Evolutionary conservation across 257 asterid genomes (phyloP).

Genomic region (Dorcoceras hygrometricum): DNA sequence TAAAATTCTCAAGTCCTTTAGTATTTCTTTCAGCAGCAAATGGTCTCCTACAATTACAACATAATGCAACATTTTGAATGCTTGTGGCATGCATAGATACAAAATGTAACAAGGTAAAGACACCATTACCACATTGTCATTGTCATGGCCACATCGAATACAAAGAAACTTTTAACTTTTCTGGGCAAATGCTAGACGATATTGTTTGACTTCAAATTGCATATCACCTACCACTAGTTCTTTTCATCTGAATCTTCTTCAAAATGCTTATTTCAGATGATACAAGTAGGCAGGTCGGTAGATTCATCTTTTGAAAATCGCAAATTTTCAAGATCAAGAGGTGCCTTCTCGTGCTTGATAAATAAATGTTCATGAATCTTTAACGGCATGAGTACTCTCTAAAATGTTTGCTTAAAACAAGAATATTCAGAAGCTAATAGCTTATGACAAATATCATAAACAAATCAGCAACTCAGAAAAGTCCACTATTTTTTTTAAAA

Average conservation of each 20-base stretch:
- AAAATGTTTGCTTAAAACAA: constrained; percentile 9
- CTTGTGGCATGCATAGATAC: background rate
- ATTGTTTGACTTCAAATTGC: constrained; percentile 14
- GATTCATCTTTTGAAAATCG: constrained; percentile 7
- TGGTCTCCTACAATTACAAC: constrained; percentile 19
- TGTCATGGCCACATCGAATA: background rate
- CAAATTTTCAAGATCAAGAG: constrained; percentile 4
- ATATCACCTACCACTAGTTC: constrained; percentile 19
- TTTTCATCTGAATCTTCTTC: constrained; percentile 8
- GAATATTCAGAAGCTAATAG: background rate
- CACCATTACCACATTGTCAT: constrained; percentile 5
- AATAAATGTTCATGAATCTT: constrained; percentile 9
- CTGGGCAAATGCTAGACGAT: constrained; percentile 12
- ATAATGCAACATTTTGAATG: constrained; percentile 19
- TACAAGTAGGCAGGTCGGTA: background rate
- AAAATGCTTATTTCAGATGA: constrained; percentile 12
- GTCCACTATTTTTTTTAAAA: background rate
- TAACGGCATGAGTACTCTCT: constrained; percentile 7
- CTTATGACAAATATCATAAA: constrained; percentile 7
- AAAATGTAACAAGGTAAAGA: background rate
- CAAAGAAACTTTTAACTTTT: constrained; percentile 13
- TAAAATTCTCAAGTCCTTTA: constrained; percentile 15
- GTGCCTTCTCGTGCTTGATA: constrained; percentile 8
- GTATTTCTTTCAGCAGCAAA: constrained; percentile 15
- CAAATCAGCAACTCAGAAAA: background rate